Evolutionary conservation across 805 yeast species (phyloP).

Genomic region (Jamesozyma rosinii): DNA sequence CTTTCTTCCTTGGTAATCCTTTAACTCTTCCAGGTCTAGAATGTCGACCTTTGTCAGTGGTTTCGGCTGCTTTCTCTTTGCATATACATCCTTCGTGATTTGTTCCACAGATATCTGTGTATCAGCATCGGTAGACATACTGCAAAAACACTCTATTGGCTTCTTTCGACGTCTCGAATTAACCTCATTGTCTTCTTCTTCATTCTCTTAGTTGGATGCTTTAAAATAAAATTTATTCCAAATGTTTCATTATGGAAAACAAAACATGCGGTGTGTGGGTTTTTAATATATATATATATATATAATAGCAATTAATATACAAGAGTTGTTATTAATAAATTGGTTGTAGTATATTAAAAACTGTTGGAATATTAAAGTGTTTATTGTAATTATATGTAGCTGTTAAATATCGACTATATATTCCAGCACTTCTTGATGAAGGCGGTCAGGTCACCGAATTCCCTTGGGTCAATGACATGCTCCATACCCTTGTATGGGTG

Average conservation of each 20-base stretch:
- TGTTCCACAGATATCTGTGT: slow-evolving; percentile 55
- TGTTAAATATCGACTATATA: background rate
- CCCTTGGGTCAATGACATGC: slow-evolving; percentile 63
- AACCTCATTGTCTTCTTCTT: too few relatives aligned
- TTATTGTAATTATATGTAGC: too few relatives aligned
- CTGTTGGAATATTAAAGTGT: too few relatives aligned
- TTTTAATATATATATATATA: too few relatives aligned
- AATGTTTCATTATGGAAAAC: too few relatives aligned
- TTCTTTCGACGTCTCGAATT: too few relatives aligned
- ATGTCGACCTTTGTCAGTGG: slow-evolving; percentile 35
- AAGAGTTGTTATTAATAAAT: too few relatives aligned
- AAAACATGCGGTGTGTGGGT: too few relatives aligned
- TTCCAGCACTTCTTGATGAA: slow-evolving; percentile 31
- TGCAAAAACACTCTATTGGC: background rate
- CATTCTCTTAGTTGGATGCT: too few relatives aligned
- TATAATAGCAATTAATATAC: too few relatives aligned
- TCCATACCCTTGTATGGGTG: slow-evolving; percentile 52
- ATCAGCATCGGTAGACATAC: background rate
- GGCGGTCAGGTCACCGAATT: slow-evolving; percentile 44
- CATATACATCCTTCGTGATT: slow-evolving; percentile 51
- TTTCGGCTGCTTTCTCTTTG: slow-evolving; percentile 33
- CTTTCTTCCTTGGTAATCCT: slow-evolving; percentile 65
- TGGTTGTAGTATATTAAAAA: too few relatives aligned
- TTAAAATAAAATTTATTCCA: too few relatives aligned
- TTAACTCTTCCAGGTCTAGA: slow-evolving; percentile 70